Conservation (phyloP, 2,329 filamentous ascomycete genomes). For the Aspergillus japonicus region DNA sequence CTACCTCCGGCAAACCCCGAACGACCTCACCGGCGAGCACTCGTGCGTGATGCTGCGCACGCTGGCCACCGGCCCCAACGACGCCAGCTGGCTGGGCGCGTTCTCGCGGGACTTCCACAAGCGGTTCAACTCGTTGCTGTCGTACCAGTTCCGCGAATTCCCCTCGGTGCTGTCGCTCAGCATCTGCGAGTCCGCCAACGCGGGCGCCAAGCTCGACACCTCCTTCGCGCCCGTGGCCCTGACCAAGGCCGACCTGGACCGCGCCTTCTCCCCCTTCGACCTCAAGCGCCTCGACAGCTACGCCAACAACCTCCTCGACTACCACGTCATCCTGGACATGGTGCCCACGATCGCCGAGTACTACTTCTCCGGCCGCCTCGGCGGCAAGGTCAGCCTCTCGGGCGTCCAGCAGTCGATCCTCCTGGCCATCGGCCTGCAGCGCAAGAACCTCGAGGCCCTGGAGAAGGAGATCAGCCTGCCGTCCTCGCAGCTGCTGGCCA, state of each 20-base stretch:
- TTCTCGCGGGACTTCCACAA: conserved; percentile 92
- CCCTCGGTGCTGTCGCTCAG: conserved; percentile 74
- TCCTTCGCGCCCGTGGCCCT: conserved; percentile 57
- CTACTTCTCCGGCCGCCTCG: conserved; percentile 80
- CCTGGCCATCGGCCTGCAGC: conserved; percentile 85
- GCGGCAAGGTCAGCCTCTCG: conserved; percentile 65
- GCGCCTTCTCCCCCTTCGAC: conserved; percentile 81
- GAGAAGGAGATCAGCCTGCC: conserved; percentile 75
- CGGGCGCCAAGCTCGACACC: conserved; percentile 67
- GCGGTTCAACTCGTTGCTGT: conserved; percentile 85
- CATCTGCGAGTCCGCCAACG: conserved; percentile 80
- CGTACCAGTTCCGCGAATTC: conserved; percentile 89
- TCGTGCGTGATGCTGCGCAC: conserved; percentile 96
- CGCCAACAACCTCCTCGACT: conserved; percentile 94
- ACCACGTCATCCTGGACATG: conserved; percentile 94
- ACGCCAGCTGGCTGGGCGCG: conserved; percentile 81
- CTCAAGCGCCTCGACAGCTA: conserved; percentile 94
- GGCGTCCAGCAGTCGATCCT: conserved; percentile 85
- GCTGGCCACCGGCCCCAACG: conserved; percentile 59
- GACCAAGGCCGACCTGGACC: conserved; percentile 73
- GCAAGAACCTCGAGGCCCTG: conserved; percentile 78
- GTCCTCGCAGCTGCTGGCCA: conserved; percentile 79
- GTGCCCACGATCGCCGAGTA: conserved; percentile 77
- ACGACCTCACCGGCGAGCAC: conserved; percentile 95
- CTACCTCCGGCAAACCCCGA: conserved; percentile 91